Evolutionary conservation across 2,329 filamentous ascomycete species (phyloP), one percentile per base, ranked within the genome.

Genomic region (Epichloe scottii): DNA sequence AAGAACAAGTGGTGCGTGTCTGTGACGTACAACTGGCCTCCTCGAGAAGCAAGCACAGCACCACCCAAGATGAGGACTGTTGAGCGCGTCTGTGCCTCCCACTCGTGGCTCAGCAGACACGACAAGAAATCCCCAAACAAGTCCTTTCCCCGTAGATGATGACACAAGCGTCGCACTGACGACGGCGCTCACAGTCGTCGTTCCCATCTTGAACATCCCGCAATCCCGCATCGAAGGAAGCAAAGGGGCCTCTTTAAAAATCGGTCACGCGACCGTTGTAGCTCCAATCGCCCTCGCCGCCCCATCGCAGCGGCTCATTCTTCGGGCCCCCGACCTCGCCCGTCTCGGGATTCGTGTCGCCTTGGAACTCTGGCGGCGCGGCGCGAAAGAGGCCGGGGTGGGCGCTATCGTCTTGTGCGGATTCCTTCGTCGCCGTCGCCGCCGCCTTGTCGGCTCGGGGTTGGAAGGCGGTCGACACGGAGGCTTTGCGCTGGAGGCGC

Each of bases 261-360:
- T 98, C 93, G 23, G 91, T 97, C 50, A 94, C 90, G 56, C 91
- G 75, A 45, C 93, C 93, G 67, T 96, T 96, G 68, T 87, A 98
- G 66, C 89, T 96, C 85, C 90, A 98, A 60, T 84, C 81, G 1
- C 87, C 84, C 0, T 61, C 65, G 17, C 76, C 73, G 0, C 89
- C 89, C 91, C 91, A 96, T 60, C 90, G 73, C 64, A 97, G 63
- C 48, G 93, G 93, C 69, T 98, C 91, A 63, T 95, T 97, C 81
- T 97, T 98, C 5, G 93, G 93, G 1, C 93, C 93, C 5, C 93
- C 93, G 11, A 96, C 81, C 75, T 98, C 93, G 23, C 93, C 93
- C 1, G 93, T 98, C 74, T 84, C 85, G 3, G 93, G 93, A 67
- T 98, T 97, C 51, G 75, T 77, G 50, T 97, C 90, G 53, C 93